Percentiles rank a stretch among this genome's conserved stretches.
Conservation (phyloP, 805 yeast genomes). For the Candida pseudofarinosa region DNA sequence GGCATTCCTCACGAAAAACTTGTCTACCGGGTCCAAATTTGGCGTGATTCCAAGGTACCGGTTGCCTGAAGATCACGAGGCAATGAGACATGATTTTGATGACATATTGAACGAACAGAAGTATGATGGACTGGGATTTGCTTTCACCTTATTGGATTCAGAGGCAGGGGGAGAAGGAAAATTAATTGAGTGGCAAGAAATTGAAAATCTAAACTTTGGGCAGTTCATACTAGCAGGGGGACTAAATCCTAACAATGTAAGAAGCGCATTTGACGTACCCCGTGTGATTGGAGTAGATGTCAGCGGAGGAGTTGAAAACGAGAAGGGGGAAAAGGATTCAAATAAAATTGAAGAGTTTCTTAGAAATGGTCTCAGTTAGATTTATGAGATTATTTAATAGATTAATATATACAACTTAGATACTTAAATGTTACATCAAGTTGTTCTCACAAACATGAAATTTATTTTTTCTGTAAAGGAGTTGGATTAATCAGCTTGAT, state of each 20-base stretch:
- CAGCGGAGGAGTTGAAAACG: slow-evolving; percentile 86
- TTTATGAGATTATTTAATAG: not conserved
- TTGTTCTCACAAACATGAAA: too few relatives aligned
- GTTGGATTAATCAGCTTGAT: slow-evolving; percentile 69
- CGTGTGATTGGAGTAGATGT: slow-evolving; percentile 92
- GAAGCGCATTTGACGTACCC: slow-evolving; percentile 40
- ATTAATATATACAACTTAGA: not conserved
- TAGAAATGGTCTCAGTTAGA: not conserved
- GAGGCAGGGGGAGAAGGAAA: slow-evolving; percentile 92
- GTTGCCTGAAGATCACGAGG: slow-evolving; percentile 46
- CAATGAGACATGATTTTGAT: slow-evolving; percentile 9
- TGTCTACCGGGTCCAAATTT: slow-evolving; percentile 20
- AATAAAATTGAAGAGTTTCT: slow-evolving; percentile 61
- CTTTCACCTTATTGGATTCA: slow-evolving; percentile 71
- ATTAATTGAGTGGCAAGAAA: slow-evolving; percentile 62
- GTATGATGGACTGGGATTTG: slow-evolving; percentile 30
- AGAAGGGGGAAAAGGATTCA: slow-evolving; percentile 67
- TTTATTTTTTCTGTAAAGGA: too few relatives aligned
- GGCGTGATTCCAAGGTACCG: slow-evolving; percentile 76
- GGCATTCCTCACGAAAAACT: slow-evolving; percentile 43
- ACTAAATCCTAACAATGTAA: slow-evolving; percentile 69
- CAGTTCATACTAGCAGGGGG: slow-evolving; percentile 86
- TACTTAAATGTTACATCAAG: too few relatives aligned
- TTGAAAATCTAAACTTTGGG: slow-evolving; percentile 35
- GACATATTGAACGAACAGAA: slow-evolving; percentile 4